A percentile compares a stretch with the other conserved stretches of the same genome.
These are phyloP conservation scores for Dothideomycetes sp. DNA, from an alignment of 2,329 filamentous ascomycete genomes.

Conservation along the genomic window DNA sequence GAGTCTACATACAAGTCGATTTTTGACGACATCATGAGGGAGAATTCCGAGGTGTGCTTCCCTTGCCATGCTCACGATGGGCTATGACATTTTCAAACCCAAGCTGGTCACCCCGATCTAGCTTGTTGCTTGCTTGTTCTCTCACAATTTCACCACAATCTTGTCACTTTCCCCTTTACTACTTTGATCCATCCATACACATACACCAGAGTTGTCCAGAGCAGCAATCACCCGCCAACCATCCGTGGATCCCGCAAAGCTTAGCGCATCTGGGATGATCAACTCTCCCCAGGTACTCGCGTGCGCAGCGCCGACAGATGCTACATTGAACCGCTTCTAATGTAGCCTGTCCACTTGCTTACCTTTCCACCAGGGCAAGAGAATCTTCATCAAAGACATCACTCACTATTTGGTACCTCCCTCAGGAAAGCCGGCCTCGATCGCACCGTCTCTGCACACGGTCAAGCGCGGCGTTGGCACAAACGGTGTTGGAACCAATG, in stretches of 20 bases:
- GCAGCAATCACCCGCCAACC: too few species aligned
- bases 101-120: not conserved
- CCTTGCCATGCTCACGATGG: constrained; percentile 15
- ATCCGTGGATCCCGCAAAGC: not conserved
- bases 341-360: not conserved
- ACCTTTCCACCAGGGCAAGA: constrained; percentile 55
- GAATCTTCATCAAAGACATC: constrained; percentile 97
- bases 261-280: not conserved
- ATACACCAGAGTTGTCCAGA: too few species aligned
- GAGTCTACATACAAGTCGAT: constrained; percentile 66
- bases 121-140: constrained; percentile 6
- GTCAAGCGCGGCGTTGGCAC: constrained; percentile 50
- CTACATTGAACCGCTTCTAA: not conserved
- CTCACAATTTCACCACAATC: constrained; percentile 9
- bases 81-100: constrained; percentile 4
- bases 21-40: constrained; percentile 61
- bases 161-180: constrained; percentile 11
- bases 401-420: constrained; percentile 82
- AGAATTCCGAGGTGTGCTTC: constrained; percentile 58
- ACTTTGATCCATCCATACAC: constrained; percentile 13
- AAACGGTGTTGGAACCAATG: constrained; percentile 21
- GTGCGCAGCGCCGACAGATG: not conserved
- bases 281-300: not conserved
- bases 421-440: constrained; percentile 51
- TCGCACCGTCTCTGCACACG: constrained; percentile 64